These are phyloP conservation scores for Takakia lepidozioides DNA, from an alignment of 225 moss, liverwort and hornwort species.

Conservation along the genomic window DNA sequence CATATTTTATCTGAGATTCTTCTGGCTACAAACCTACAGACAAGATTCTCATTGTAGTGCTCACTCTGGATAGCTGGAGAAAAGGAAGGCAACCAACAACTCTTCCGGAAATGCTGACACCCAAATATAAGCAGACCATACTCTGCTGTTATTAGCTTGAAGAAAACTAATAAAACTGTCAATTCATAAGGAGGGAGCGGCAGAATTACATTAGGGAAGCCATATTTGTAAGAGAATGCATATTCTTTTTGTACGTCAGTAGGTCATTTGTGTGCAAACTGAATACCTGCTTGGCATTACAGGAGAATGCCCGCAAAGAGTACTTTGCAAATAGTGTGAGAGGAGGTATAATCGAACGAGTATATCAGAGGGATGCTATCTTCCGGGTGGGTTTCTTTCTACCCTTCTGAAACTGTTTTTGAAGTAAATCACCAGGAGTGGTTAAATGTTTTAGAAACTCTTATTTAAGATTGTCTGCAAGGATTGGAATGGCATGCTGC, in stretches of 20 bases:
- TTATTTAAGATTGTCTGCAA: background rate
- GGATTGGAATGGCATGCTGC: background rate
- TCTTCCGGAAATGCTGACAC: no score
- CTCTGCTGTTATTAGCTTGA: no score
- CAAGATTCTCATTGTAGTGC: background rate
- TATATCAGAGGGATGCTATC: slow-evolving; percentile 3
- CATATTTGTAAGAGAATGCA: no score
- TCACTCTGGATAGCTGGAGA: no score
- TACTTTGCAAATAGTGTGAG: slow-evolving; percentile 14
- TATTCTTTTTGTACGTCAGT: no score
- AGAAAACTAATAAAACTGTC: no score
- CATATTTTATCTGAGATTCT: background rate
- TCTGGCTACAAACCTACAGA: background rate
- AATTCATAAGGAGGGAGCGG: no score
- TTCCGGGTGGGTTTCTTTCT: slow-evolving; percentile 20
- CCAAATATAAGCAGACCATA: no score
- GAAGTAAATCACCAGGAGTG: background rate
- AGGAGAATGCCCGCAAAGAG: slow-evolving; percentile 12
- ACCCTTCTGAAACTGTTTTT: background rate
- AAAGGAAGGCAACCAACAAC: no score
- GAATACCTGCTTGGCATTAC: no score
- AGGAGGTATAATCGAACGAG: slow-evolving; percentile 12
- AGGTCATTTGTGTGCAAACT: background rate
- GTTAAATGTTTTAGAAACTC: background rate
- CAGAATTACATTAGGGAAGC: no score